phyloP scores from a whole-genome alignment of 495 filamentous ascomycete species.

The Penicillium herquei region DNA sequence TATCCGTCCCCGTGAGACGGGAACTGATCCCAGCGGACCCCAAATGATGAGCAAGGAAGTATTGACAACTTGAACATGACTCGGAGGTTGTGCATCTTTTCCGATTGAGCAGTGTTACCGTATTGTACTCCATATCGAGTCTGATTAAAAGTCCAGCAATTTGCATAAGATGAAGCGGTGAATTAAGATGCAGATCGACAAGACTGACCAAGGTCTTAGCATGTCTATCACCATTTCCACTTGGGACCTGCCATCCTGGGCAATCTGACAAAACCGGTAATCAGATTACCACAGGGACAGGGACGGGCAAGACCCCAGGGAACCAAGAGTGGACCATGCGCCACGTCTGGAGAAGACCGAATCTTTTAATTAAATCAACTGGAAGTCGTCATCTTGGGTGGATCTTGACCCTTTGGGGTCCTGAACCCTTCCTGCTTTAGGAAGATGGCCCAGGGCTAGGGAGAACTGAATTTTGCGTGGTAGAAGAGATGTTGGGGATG shows the following conservation, averaged over 20 bases:
- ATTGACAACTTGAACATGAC: no score
- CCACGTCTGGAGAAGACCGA: background rate
- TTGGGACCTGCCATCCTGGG: no score
- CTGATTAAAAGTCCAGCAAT: no score
- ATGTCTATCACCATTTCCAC: slow-evolving; percentile 11
- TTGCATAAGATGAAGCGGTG: slow-evolving; percentile 17
- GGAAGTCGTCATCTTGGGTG: background rate
- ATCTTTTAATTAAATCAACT: background rate
- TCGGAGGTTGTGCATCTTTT: no score
- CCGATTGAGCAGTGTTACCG: no score
- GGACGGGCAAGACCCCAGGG: background rate
- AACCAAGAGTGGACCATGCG: no score
- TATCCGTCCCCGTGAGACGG: no score
- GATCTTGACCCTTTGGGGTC: background rate
- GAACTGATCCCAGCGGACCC: no score
- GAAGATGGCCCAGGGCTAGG: background rate
- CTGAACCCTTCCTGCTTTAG: background rate
- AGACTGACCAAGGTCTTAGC: background rate
- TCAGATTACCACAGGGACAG: background rate
- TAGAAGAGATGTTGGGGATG: background rate
- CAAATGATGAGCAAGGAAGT: no score
- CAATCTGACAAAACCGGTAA: background rate
- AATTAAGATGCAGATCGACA: slow-evolving; percentile 22
- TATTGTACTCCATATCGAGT: no score
- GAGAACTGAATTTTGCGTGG: background rate